A percentile compares a stretch with the other conserved stretches of the same genome.
Conservation (phyloP, 805 yeast genomes). For the Komagataella ulmi region DNA sequence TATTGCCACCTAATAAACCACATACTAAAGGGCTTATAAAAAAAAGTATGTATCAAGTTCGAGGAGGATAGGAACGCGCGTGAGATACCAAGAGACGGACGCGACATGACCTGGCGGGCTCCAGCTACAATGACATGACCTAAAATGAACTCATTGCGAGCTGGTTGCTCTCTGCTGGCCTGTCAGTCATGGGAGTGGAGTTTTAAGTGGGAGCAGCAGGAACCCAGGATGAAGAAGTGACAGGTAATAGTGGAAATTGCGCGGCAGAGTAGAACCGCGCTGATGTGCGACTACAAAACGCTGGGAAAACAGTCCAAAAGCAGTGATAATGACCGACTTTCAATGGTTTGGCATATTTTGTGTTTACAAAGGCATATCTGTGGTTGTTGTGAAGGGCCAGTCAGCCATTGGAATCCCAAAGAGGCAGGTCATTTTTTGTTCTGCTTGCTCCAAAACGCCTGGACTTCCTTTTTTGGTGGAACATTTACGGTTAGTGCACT, state of each 20-base stretch:
- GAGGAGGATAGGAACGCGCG: background rate
- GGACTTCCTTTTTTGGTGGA: background rate
- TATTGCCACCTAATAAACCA: background rate
- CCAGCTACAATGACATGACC: background rate
- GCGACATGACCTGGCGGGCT: background rate
- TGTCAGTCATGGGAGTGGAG: background rate
- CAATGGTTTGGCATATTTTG: background rate
- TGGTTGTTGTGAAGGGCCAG: background rate
- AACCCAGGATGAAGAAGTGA: background rate
- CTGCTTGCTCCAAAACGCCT: background rate
- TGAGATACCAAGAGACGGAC: background rate
- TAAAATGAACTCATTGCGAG: background rate
- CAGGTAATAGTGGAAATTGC: background rate
- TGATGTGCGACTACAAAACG: background rate
- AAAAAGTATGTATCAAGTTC: background rate
- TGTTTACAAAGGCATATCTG: background rate
- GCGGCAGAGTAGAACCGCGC: background rate
- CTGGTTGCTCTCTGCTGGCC: background rate
- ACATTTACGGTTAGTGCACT: background rate
- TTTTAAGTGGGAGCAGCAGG: background rate
- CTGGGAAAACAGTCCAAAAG: background rate
- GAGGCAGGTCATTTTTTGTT: background rate
- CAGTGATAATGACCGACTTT: background rate
- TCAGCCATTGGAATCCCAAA: too few relatives aligned
- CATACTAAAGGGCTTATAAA: background rate